phyloP scores from a whole-genome alignment of 495 filamentous ascomycete species.

The Penicillium herquei region DNA sequence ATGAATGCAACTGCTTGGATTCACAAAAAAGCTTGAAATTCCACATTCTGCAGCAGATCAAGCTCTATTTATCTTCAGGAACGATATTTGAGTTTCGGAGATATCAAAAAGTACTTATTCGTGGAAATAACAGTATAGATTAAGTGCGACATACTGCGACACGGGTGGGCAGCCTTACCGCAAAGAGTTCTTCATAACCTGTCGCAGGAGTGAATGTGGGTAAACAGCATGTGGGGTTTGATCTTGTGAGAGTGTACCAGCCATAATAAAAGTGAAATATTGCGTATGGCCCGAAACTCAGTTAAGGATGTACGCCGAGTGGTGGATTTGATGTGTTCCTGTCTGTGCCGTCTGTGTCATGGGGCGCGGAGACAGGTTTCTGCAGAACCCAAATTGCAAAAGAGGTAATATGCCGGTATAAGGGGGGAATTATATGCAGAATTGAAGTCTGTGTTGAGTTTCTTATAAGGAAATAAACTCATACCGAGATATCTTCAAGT shows the following conservation, averaged over 20 bases:
- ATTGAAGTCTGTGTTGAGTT: neutral
- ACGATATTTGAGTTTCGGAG: neutral
- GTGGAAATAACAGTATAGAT: neutral
- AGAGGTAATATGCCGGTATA: neutral
- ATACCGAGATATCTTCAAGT: too few relatives aligned
- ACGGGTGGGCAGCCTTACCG: neutral
- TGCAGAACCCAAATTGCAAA: neutral
- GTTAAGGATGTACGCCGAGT: neutral
- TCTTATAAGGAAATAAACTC: too few relatives aligned
- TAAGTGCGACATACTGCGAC: neutral
- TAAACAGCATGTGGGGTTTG: conserved; percentile 4
- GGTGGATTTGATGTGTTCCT: neutral
- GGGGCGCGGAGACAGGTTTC: neutral
- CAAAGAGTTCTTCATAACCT: neutral
- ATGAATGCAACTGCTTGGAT: neutral
- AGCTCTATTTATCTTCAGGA: neutral
- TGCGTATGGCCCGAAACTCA: neutral
- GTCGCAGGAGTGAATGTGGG: conserved; percentile 1
- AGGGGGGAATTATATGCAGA: neutral
- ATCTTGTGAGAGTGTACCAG: neutral
- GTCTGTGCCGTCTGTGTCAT: neutral
- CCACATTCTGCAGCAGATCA: too few relatives aligned
- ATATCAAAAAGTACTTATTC: neutral
- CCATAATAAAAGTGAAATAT: neutral
- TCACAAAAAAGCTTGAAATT: neutral